Evolutionary conservation across 1,284 basidiomycete genomes (phyloP), one percentile per base, ranked within the genome.

Genomic region (Psilocybe mexicana): DNA sequence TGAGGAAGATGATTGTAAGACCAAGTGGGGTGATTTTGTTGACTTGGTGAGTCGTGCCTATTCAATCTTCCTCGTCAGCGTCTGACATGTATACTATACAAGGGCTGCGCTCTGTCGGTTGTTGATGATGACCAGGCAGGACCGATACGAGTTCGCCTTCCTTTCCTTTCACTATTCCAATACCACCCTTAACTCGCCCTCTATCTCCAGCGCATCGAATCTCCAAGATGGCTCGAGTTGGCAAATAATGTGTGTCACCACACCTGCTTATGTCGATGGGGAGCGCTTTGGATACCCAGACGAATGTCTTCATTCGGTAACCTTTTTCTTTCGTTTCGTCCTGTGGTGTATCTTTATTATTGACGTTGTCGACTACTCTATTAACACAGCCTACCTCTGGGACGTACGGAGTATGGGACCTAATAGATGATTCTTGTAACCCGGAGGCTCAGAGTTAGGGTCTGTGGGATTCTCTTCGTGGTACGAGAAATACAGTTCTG

Each of bases 161-260:
- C 25, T 46, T 33, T 0, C 30, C 1, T 33, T 35, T 25, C 6
- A 10, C 26, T 18, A 12, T 35, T 54, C 8, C 24, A 25, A 12
- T 40, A 25, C 24, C n/a, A 8, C 6, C 46, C 3, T 11, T 49
- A 12, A 45, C 48, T 12, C 43, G 24, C 40, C 35, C 24, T 18
- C 36, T 33, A 43, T 10, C 26, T 14, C 11, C 58, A 71, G 70
- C 66, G 67, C 38, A 58, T 69, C 57, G 64, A 67, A 54, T 68
- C 62, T 72, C 4, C 66, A 67, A 28, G 2, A 55, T 3, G 67
- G 66, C 6, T 70, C 70, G 45, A 63, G 67, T 28, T 72, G 72
- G 71, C 67, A 67, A 46, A 67, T 68, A 12, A 73, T 72, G 71
- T 73, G 71, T 48, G 65, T 66, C 1, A 71, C 70, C 0, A 72